Base-by-base conservation (phyloP, 2,329 filamentous ascomycete species). In the Cordyceps militaris region DNA sequence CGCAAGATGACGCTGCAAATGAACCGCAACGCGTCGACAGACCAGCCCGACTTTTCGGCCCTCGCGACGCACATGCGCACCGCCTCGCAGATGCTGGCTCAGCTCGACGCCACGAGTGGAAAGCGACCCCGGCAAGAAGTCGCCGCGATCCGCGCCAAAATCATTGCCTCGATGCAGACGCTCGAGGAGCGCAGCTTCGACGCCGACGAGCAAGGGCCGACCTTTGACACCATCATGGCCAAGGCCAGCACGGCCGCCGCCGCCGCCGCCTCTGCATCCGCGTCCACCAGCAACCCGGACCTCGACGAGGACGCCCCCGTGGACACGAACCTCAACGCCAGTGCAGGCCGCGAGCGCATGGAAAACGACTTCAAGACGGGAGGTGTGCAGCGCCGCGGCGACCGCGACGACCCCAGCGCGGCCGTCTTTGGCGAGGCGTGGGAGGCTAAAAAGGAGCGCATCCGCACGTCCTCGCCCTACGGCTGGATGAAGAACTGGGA, bases 401-500 rank as follows among this genome's bases (percentile, higher is more conserved):
- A 94, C 69, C 85, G 89, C 38, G 89, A 94, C 66, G 89, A 94
- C 67, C 89, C 89, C 43, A 92, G 88, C 66, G 89, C 89, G 36
- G 89, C 89, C 10, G 90, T 90, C 5, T 93, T 94, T 71, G 89
- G 90, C 59, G 89, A 94, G 72, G 89, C 89, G 21, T 94, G 89
- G 89, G 84, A 87, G 64, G 81, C 85, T 57, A 94, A 94, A 72
- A 89, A 88, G 66, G 89, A 93, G 71, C 87, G 89, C 21, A 91
- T 94, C 68, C 82, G 89, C 61, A 87, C 88, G 65, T 88, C 88
- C 1, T 93, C 89, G 0, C 89, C 89, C 0, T 94, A 92, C 67
- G 89, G 89, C 10, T 91, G 88, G 84, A 90, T 91, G 85, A 89
- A 89, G 74, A 93, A 91, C 67, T 94, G 89, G 89, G 89, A 94